phyloP scores from a whole-genome alignment of 352 stramenopile genomes.

The Pythium grandisporangium region DNA sequence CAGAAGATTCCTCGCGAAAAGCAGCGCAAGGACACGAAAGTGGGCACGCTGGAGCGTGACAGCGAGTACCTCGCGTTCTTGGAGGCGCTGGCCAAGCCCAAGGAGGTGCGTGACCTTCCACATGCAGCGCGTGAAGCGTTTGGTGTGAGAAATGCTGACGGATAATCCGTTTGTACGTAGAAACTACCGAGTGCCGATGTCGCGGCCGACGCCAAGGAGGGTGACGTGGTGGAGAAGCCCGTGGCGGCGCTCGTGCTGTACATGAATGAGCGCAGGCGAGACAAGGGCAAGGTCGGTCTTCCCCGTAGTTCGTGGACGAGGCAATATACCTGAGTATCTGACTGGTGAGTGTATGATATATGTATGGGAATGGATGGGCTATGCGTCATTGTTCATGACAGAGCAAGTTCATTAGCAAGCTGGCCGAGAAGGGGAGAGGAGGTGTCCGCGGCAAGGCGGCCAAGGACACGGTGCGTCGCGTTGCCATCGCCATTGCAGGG shows the following conservation, averaged over 20 bases:
- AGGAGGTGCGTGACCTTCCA: conserved; percentile 30
- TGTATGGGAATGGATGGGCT: too few species aligned
- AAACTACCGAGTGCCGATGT: conserved; percentile 66
- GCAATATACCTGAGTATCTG: too few species aligned
- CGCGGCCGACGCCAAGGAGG: conserved; percentile 39
- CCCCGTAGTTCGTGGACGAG: too few species aligned
- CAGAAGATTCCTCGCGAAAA: conserved; percentile 80
- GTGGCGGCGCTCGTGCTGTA: conserved; percentile 74
- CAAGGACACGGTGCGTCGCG: conserved; percentile 7
- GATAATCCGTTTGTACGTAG: conserved; percentile 10
- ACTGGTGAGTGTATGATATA: too few species aligned
- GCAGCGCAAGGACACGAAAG: conserved; percentile 67
- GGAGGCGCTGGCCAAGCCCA: conserved; percentile 50
- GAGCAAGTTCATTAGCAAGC: conserved; percentile 13
- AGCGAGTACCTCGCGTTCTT: conserved; percentile 67
- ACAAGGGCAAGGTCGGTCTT: conserved; percentile 55
- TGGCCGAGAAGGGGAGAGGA: conserved; percentile 9
- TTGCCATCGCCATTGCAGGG: too few species aligned
- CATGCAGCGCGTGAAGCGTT: background rate
- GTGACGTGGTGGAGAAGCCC: conserved; percentile 47
- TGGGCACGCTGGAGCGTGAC: conserved; percentile 62
- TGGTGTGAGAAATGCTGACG: too few species aligned
- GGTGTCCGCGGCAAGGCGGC: conserved; percentile 11
- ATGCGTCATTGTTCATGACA: too few species aligned
- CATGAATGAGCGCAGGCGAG: conserved; percentile 72